Evolutionary conservation across 2,329 filamentous ascomycete genomes (phyloP).

Genomic region (Aureobasidium sp.): DNA sequence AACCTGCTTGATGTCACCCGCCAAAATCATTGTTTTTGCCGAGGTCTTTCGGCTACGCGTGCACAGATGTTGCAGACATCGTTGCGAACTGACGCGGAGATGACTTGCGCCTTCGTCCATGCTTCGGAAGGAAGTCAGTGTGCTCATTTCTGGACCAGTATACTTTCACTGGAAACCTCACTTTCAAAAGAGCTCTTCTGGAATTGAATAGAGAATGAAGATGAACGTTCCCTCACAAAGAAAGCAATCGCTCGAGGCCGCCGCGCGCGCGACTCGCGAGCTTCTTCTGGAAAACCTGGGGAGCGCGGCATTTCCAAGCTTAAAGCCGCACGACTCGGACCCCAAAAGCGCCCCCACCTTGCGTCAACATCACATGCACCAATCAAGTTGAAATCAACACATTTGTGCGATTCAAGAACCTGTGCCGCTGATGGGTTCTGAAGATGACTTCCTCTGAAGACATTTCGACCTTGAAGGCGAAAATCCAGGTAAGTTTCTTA

Average conservation of each 20-base stretch:
- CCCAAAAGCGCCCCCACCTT: neutral
- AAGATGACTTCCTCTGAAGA: neutral
- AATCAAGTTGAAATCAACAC: neutral
- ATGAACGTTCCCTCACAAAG: no score
- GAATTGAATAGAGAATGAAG: no score
- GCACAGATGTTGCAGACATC: neutral
- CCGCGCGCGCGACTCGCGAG: neutral
- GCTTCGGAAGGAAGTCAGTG: no score
- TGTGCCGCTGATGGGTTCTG: neutral
- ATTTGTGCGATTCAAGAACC: neutral
- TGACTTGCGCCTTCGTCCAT: neutral
- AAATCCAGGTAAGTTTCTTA: neutral
- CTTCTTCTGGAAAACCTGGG: neutral
- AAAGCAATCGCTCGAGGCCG: no score
- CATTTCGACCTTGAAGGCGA: neutral
- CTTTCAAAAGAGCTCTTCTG: no score
- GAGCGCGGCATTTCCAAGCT: neutral
- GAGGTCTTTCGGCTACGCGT: constrained; percentile 5
- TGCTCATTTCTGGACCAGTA: no score
- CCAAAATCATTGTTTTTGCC: constrained; percentile 4
- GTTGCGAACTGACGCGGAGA: neutral
- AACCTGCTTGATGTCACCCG: neutral
- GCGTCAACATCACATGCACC: constrained; percentile 4
- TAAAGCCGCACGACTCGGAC: neutral
- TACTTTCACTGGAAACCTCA: no score